These are phyloP conservation scores for Yamadazyma oceani DNA, from an alignment of 1,139 yeast species.

Conservation along the genomic window DNA sequence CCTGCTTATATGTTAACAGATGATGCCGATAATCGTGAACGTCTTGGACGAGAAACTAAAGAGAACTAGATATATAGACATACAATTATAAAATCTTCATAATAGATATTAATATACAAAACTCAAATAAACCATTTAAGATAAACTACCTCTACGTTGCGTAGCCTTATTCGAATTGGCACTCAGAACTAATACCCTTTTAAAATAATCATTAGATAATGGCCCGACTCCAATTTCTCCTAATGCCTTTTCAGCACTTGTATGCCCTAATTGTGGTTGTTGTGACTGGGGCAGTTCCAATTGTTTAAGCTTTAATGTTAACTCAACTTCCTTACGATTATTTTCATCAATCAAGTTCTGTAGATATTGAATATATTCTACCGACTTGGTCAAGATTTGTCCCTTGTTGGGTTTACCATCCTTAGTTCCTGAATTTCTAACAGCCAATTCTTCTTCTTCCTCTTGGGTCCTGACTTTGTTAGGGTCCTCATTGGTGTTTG, in stretches of 20 bases:
- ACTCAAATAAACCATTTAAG: too few relatives aligned
- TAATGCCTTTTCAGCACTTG: conserved; percentile 79
- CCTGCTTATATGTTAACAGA: conserved; percentile 70
- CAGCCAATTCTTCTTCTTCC: conserved; percentile 28
- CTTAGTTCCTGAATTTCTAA: conserved; percentile 64
- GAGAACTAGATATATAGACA: not conserved
- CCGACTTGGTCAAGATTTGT: conserved; percentile 79
- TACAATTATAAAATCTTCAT: too few relatives aligned
- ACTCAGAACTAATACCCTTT: conserved; percentile 34
- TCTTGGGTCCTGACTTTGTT: conserved; percentile 9
- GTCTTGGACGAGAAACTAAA: conserved; percentile 30
- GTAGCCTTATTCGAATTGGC: conserved; percentile 26
- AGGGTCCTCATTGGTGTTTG: conserved; percentile 5
- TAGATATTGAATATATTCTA: conserved; percentile 74
- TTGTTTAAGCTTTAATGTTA: conserved; percentile 59
- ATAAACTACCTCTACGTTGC: conserved; percentile 23
- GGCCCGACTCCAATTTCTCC: conserved; percentile 85
- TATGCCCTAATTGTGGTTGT: conserved; percentile 41
- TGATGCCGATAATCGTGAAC: conserved; percentile 57
- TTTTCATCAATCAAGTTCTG: conserved; percentile 77
- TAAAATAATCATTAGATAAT: conserved; percentile 52
- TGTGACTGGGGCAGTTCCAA: conserved; percentile 39
- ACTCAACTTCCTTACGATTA: conserved; percentile 76
- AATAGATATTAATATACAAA: not conserved
- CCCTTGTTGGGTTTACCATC: conserved; percentile 95